phyloP scores from a whole-genome alignment of 108 stramenopile species.

The Nitzschia palea region DNA sequence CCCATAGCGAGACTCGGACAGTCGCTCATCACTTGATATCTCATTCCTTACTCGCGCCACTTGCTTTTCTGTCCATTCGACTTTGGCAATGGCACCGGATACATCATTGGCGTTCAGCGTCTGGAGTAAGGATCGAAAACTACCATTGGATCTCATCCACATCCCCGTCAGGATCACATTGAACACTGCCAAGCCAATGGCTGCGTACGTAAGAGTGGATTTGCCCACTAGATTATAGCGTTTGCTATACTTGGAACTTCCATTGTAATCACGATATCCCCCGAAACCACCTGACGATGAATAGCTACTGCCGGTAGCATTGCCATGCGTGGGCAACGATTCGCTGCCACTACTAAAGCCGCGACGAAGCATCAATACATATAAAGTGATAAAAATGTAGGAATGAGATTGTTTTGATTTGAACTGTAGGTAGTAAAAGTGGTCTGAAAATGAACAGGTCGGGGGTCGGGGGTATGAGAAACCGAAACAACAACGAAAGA shows the following conservation, averaged over 20 bases:
- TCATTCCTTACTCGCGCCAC: not conserved
- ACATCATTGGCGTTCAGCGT: not conserved
- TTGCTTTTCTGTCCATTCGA: not conserved
- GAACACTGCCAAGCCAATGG: not conserved
- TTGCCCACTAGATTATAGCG: too few species aligned
- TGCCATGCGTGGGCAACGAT: constrained; percentile 5
- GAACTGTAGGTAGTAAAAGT: too few species aligned
- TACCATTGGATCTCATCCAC: constrained; percentile 1
- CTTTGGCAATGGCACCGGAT: not conserved
- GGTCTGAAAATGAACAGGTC: too few species aligned
- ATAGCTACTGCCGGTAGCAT: not conserved
- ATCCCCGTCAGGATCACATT: not conserved
- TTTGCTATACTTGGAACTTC: constrained; percentile 10
- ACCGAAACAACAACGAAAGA: too few species aligned
- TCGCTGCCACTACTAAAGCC: not conserved
- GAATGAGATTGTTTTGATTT: too few species aligned
- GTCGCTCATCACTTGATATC: not conserved
- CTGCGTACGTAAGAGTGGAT: not conserved
- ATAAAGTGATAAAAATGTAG: too few species aligned
- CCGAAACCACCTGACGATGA: not conserved
- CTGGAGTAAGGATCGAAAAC: not conserved
- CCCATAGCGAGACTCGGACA: not conserved
- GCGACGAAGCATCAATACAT: not conserved
- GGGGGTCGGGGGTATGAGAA: too few species aligned
- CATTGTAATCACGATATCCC: not conserved